Percentiles rank a stretch among this genome's conserved stretches.
phyloP scores from a whole-genome alignment of 805 yeast species.

The Yarrowia bubula region DNA sequence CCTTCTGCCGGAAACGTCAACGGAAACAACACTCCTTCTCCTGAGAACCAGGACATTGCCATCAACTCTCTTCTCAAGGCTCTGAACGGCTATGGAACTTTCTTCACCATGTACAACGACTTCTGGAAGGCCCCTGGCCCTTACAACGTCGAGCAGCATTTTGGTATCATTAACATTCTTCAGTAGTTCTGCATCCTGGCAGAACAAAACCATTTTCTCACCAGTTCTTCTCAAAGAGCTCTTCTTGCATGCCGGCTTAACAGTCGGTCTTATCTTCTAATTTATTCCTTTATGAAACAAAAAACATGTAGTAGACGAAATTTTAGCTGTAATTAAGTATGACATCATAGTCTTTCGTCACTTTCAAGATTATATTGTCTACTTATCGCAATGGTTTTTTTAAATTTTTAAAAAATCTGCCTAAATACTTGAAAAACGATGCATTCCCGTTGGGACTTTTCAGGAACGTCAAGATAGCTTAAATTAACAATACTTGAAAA shows the following conservation, averaged over 20 bases:
- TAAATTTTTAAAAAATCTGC: too few species aligned
- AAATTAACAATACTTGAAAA: too few species aligned
- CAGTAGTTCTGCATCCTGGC: background rate
- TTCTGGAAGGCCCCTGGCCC: conserved; percentile 84
- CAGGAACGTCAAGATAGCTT: too few species aligned
- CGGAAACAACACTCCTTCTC: conserved; percentile 71
- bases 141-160: conserved; percentile 82
- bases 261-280: background rate
- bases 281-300: background rate
- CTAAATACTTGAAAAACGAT: too few species aligned
- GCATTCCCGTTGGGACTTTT: too few species aligned
- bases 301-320: background rate
- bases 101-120: conserved; percentile 80
- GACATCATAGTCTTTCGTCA: too few species aligned
- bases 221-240: too few species aligned
- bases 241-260: background rate
- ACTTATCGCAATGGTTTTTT: too few species aligned
- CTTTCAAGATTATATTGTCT: background rate
- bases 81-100: conserved; percentile 53
- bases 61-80: conserved; percentile 58
- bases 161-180: conserved; percentile 51
- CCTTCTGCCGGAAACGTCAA: conserved; percentile 71
- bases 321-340: background rate
- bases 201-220: background rate
- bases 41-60: conserved; percentile 69